These are phyloP conservation scores for Fraxinus quadrangulata DNA, from an alignment of 257 asterid genomes.

Conservation along the genomic window DNA sequence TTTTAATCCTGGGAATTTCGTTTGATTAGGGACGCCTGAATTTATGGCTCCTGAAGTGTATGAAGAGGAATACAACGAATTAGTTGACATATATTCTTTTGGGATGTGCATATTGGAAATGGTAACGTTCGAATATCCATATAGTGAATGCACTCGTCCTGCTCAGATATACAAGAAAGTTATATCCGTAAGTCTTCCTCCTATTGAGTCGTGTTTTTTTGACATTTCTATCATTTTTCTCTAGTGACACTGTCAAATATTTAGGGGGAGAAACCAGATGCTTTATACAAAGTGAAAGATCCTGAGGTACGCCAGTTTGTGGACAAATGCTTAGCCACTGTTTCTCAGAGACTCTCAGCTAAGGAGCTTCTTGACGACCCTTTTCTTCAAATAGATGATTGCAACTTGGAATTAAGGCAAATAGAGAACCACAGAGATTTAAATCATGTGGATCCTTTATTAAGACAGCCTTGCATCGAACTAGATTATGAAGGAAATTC, in stretches of 20 bases:
- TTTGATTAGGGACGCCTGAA: slow-evolving; percentile 46
- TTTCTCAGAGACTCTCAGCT: slow-evolving; percentile 43
- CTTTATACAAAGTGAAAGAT: slow-evolving; percentile 38
- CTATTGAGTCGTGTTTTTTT: background rate
- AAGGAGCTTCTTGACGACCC: slow-evolving; percentile 49
- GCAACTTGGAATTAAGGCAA: slow-evolving; percentile 43
- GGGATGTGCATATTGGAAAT: slow-evolving; percentile 53
- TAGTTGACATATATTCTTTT: slow-evolving; percentile 50
- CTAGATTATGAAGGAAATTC: slow-evolving; percentile 42
- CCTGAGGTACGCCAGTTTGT: slow-evolving; percentile 38
- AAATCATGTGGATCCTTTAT: slow-evolving; percentile 44
- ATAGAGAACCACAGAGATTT: slow-evolving; percentile 44
- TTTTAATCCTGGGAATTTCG: background rate
- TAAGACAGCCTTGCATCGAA: slow-evolving; percentile 53
- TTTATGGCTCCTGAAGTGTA: slow-evolving; percentile 58
- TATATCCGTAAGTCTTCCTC: slow-evolving; percentile 8
- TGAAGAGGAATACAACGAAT: slow-evolving; percentile 49
- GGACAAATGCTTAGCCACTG: slow-evolving; percentile 44
- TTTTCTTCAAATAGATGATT: slow-evolving; percentile 57
- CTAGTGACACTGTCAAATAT: background rate
- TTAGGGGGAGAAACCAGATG: slow-evolving; percentile 45
- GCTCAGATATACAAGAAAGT: slow-evolving; percentile 53
- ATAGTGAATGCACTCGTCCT: slow-evolving; percentile 43
- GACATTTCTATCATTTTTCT: background rate
- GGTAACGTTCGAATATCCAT: slow-evolving; percentile 51